Conservation (phyloP, 2,329 filamentous ascomycete species). For the Aspergillus sp. region DNA sequence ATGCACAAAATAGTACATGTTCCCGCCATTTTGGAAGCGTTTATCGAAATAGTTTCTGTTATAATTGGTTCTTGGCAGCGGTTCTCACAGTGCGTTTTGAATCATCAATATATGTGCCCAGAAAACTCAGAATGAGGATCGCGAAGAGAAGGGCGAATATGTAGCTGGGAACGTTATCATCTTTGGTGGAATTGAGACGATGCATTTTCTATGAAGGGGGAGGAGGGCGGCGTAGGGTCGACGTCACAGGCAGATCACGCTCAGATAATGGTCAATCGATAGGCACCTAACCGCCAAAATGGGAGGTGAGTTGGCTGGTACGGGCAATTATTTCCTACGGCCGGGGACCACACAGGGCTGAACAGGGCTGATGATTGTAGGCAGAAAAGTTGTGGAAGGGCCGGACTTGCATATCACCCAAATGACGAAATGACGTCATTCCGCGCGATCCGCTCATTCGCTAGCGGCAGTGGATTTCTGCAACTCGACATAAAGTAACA, state of each 20-base stretch:
- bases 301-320: too few species aligned
- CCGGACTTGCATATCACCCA: not conserved
- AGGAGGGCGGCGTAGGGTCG: slow-evolving; percentile 10
- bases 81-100: slow-evolving; percentile 12
- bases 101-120: slow-evolving; percentile 18
- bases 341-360: not conserved
- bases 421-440: slow-evolving; percentile 23
- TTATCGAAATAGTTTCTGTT: not conserved
- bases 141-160: slow-evolving; percentile 27
- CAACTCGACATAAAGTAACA: too few species aligned
- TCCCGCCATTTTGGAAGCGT: slow-evolving; percentile 27
- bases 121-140: slow-evolving; percentile 24
- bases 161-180: slow-evolving; percentile 25
- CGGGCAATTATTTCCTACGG: not conserved
- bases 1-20: slow-evolving; percentile 39
- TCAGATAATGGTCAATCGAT: too few species aligned
- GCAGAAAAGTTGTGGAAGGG: not conserved
- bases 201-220: slow-evolving; percentile 16
- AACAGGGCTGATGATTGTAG: not conserved
- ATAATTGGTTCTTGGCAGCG: not conserved
- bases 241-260: slow-evolving; percentile 16
- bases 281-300: too few species aligned
- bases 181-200: slow-evolving; percentile 19
- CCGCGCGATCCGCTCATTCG: not conserved
- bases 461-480: too few species aligned